These are phyloP conservation scores for Carpinus viminea DNA, from an alignment of 306 rosid species.

Conservation along the genomic window DNA sequence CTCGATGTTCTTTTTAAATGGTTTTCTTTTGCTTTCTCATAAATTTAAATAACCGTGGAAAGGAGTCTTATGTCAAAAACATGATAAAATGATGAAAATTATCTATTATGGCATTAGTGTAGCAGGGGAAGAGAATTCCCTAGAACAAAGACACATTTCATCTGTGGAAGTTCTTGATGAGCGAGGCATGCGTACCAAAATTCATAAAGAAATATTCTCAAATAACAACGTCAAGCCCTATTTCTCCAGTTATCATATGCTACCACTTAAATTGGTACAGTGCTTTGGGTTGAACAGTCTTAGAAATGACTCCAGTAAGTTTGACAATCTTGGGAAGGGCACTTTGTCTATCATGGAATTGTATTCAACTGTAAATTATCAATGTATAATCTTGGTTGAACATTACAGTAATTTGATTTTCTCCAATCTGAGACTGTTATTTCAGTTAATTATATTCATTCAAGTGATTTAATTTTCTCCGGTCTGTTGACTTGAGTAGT, in stretches of 20 bases:
- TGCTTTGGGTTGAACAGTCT: not conserved
- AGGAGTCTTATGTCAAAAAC: not conserved
- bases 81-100: not conserved
- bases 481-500: not conserved
- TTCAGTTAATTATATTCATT: conserved; percentile 2
- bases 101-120: not conserved
- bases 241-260: not conserved
- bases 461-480: not conserved
- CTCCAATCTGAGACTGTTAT: not conserved
- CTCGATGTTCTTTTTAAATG: not conserved
- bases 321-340: conserved; percentile 1
- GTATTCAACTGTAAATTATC: not conserved
- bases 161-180: not conserved
- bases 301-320: not conserved
- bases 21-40: not conserved
- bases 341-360: not conserved
- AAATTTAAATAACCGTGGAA: not conserved
- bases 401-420: not conserved
- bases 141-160: not conserved
- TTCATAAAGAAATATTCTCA: not conserved
- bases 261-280: not conserved
- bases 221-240: not conserved
- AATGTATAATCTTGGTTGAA: not conserved
- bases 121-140: not conserved
- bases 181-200: not conserved